These are phyloP conservation scores for Globisporangium yorkense DNA, from an alignment of 352 stramenopile genomes.

Conservation along the genomic window DNA sequence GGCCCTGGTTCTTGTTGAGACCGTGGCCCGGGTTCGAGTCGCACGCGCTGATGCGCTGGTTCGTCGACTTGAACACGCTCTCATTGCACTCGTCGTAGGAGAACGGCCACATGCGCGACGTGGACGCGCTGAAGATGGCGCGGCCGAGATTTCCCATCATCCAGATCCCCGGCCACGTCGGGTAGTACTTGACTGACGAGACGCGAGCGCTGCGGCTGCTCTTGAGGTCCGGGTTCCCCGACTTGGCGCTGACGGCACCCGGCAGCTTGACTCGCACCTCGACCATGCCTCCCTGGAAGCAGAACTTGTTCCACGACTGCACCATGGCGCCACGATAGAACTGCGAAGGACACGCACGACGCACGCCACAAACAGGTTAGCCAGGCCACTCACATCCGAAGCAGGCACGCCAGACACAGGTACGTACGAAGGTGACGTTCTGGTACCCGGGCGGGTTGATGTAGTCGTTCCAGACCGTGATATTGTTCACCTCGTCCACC, in stretches of 20 bases:
- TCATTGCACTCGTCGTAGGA: slow-evolving; percentile 91
- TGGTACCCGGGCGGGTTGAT: slow-evolving; percentile 42
- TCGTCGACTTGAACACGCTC: slow-evolving; percentile 40
- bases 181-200: slow-evolving; percentile 39
- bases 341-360: slow-evolving; percentile 20
- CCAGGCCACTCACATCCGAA: too few species aligned
- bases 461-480: slow-evolving; percentile 65
- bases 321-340: slow-evolving; percentile 77
- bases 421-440: slow-evolving; percentile 27
- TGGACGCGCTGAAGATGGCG: slow-evolving; percentile 25
- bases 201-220: too few species aligned
- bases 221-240: slow-evolving; percentile 30
- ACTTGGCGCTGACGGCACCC: slow-evolving; percentile 43
- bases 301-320: slow-evolving; percentile 94
- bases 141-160: neutral
- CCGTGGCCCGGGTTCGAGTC: slow-evolving; percentile 88
- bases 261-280: slow-evolving; percentile 88
- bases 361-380: too few species aligned
- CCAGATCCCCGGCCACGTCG: slow-evolving; percentile 94
- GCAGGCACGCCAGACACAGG: neutral
- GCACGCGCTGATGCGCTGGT: slow-evolving; percentile 86
- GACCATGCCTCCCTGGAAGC: slow-evolving; percentile 92
- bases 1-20: slow-evolving; percentile 83
- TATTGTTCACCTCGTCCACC: slow-evolving; percentile 29
- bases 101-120: slow-evolving; percentile 95